phyloP scores from a whole-genome alignment of 1,139 yeast genomes.

The Candida mesenterica region DNA sequence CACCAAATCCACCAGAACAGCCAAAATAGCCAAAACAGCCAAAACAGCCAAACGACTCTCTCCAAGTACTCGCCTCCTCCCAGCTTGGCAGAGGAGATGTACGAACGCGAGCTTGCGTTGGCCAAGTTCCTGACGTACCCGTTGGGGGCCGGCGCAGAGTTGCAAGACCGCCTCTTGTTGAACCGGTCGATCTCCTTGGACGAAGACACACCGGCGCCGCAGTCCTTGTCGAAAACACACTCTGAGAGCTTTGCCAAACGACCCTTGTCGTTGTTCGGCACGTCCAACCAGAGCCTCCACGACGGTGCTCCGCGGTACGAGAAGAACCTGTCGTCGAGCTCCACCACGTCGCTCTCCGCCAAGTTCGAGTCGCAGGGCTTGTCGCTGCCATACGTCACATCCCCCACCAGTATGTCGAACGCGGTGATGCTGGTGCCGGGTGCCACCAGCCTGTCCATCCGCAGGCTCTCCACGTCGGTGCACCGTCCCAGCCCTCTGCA shows the following conservation, averaged over 20 bases:
- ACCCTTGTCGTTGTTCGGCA: neutral
- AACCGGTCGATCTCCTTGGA: neutral
- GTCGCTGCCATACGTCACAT: neutral
- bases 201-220: neutral
- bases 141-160: neutral
- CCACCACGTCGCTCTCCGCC: constrained; percentile 28
- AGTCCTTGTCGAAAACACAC: neutral
- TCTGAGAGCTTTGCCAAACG: neutral
- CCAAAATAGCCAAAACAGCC: neutral
- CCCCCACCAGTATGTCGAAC: neutral
- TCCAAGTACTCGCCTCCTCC: neutral
- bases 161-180: neutral
- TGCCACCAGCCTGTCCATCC: neutral
- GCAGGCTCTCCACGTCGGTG: neutral
- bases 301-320: neutral
- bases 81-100: constrained; percentile 1
- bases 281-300: neutral
- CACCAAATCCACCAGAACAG: neutral
- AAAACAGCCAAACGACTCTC: neutral
- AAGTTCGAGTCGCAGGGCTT: constrained; percentile 27
- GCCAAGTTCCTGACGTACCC: constrained; percentile 1
- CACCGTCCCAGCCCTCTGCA: neutral
- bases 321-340: constrained; percentile 7
- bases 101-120: neutral
- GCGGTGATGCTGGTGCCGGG: neutral